A percentile compares a stretch with the other conserved stretches of the same genome.
These are phyloP conservation scores for Sutorius eximius DNA, from an alignment of 1,284 basidiomycete genomes.

Conservation along the genomic window DNA sequence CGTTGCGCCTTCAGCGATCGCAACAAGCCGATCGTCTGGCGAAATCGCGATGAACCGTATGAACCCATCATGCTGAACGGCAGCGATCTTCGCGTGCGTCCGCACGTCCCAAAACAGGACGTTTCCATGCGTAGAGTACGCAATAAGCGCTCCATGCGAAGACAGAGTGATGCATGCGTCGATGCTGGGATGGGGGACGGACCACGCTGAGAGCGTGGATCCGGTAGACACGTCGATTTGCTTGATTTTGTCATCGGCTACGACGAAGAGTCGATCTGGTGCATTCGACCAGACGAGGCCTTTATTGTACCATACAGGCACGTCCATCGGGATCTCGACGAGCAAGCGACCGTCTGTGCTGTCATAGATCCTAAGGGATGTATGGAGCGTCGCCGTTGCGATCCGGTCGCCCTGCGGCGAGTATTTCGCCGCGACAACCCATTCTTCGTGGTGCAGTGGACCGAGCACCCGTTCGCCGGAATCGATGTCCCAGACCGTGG, in stretches of 20 bases:
- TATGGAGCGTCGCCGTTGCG: not conserved
- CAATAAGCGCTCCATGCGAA: not conserved
- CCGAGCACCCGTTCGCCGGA: not conserved
- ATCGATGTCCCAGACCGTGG: not conserved
- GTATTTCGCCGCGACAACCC: not conserved
- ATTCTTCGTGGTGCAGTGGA: not conserved
- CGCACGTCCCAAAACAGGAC: not conserved
- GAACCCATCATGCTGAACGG: not conserved
- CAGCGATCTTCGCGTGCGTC: not conserved
- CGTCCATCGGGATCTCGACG: not conserved
- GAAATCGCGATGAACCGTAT: not conserved
- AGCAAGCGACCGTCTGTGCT: not conserved
- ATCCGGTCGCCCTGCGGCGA: slow-evolving; percentile 9
- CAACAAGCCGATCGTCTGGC: not conserved
- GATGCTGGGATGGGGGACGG: not conserved
- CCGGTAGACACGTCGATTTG: not conserved
- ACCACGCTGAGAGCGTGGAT: not conserved
- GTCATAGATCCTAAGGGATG: not conserved
- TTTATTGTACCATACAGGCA: not conserved
- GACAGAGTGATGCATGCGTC: not conserved
- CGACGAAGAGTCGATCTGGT: not conserved
- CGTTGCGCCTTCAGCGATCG: not conserved
- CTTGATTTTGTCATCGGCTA: not conserved
- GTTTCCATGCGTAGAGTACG: not conserved
- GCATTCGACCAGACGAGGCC: not conserved